Conservation (phyloP, 2,329 filamentous ascomycete species). For the Amauroascus verrucosus region DNA sequence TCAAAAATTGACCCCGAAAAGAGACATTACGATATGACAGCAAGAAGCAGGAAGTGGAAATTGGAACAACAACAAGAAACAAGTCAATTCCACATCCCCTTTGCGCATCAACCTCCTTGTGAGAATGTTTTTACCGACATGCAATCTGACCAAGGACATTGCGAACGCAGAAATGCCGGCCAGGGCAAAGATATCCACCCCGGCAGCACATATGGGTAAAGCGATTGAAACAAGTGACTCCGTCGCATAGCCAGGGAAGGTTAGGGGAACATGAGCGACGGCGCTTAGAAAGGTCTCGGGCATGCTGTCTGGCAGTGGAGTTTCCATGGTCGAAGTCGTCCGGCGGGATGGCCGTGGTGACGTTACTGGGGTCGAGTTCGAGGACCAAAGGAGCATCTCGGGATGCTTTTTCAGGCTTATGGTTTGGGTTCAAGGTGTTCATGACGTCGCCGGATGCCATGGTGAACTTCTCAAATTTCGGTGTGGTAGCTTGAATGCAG, state of each 20-base stretch:
- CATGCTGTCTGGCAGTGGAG: not conserved
- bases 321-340: not conserved
- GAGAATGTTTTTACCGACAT: not conserved
- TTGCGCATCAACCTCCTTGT: not conserved
- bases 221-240: slow-evolving; percentile 13
- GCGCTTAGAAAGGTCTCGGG: slow-evolving; percentile 3
- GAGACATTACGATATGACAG: too few species aligned
- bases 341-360: slow-evolving; percentile 10
- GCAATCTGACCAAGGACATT: slow-evolving; percentile 1
- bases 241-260: slow-evolving; percentile 12
- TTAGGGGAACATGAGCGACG: not conserved
- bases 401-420: not conserved
- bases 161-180: slow-evolving; percentile 7
- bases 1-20: too few species aligned
- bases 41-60: too few species aligned
- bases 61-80: not conserved
- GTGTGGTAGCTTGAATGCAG: slow-evolving; percentile 5
- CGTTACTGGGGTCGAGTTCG: slow-evolving; percentile 9
- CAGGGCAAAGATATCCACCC: slow-evolving; percentile 11
- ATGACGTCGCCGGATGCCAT: slow-evolving; percentile 11
- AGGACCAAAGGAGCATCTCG: not conserved
- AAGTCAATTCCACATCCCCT: not conserved
- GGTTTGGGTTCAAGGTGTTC: slow-evolving; percentile 10
- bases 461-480: slow-evolving; percentile 11
- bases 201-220: slow-evolving; percentile 14